These are phyloP conservation scores for Xylariaceae sp. DNA, from an alignment of 2,329 filamentous ascomycete genomes.

Conservation along the genomic window DNA sequence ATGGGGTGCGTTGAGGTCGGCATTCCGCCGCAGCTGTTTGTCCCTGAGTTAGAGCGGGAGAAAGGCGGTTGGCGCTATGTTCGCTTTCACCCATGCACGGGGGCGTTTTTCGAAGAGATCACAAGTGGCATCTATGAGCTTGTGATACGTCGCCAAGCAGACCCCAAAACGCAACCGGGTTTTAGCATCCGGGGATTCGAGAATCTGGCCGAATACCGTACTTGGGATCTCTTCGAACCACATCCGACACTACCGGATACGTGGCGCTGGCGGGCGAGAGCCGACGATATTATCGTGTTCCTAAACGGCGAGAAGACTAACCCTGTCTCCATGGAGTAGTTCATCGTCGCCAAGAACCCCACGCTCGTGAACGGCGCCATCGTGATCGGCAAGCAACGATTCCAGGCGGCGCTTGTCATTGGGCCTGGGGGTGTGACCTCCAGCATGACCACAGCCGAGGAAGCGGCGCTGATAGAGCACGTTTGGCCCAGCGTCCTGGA, in stretches of 20 bases:
- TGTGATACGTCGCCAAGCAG: conserved; percentile 27
- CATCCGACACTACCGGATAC: conserved; percentile 34
- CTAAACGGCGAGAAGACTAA: conserved; percentile 42
- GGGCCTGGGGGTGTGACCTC: conserved; percentile 18
- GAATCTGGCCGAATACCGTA: conserved; percentile 32
- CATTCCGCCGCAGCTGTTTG: conserved; percentile 27
- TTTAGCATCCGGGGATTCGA: conserved; percentile 25
- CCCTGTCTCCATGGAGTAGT: conserved; percentile 39
- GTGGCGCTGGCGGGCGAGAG: conserved; percentile 38
- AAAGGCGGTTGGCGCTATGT: conserved; percentile 42
- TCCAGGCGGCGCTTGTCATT: conserved; percentile 34
- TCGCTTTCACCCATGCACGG: conserved; percentile 39
- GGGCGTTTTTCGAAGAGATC: conserved; percentile 35
- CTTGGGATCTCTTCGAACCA: conserved; percentile 32
- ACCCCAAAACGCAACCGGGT: conserved; percentile 23
- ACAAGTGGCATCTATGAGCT: conserved; percentile 33
- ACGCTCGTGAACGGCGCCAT: conserved; percentile 26
- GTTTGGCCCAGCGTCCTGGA: conserved; percentile 35
- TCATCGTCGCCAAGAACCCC: conserved; percentile 26
- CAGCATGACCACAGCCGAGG: conserved; percentile 25
- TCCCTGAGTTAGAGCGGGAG: conserved; percentile 17
- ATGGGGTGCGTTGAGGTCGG: conserved; percentile 43
- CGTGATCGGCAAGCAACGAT: conserved; percentile 30
- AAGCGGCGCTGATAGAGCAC: conserved; percentile 33
- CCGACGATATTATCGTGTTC: conserved; percentile 42